phyloP scores from a whole-genome alignment of 2,329 filamentous ascomycete genomes.

The Elsinoe fawcettii region DNA sequence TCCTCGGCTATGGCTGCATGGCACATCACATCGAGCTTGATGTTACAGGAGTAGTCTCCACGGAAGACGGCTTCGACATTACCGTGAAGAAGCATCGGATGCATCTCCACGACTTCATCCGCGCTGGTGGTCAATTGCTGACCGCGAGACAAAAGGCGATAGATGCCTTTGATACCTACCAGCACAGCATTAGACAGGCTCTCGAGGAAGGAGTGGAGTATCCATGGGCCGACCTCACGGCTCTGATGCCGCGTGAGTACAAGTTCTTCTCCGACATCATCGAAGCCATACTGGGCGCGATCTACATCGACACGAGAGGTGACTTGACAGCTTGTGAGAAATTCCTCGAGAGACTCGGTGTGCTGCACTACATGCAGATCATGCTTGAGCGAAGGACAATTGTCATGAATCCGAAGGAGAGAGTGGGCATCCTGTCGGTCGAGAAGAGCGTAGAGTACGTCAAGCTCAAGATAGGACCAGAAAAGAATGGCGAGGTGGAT shows the following conservation, averaged over 20 bases:
- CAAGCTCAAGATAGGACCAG: background rate
- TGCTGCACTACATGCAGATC: conserved; percentile 55
- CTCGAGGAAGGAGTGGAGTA: conserved; percentile 50
- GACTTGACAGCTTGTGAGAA: conserved; percentile 50
- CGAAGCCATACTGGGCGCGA: conserved; percentile 70
- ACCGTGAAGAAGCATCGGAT: conserved; percentile 8
- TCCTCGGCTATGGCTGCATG: conserved; percentile 70
- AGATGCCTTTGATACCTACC: conserved; percentile 42
- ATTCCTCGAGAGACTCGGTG: conserved; percentile 56
- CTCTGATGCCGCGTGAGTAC: conserved; percentile 61
- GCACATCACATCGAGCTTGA: conserved; percentile 36
- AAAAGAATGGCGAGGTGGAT: background rate
- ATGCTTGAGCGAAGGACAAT: conserved; percentile 52
- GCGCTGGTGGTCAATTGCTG: conserved; percentile 36
- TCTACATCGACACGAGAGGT: conserved; percentile 70
- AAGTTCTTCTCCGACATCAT: conserved; percentile 83
- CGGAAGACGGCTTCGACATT: conserved; percentile 14
- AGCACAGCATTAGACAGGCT: conserved; percentile 42
- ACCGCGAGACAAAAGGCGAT: conserved; percentile 39
- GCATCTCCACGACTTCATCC: conserved; percentile 27
- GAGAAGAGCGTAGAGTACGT: conserved; percentile 48
- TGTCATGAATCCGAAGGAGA: conserved; percentile 56
- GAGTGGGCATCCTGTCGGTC: conserved; percentile 53
- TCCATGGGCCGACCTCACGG: conserved; percentile 67
- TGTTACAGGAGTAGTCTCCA: background rate